Percentiles rank a stretch among this genome's conserved stretches.
Conservation (phyloP, 2,329 filamentous ascomycete species). For the Fusarium verrucosum region DNA sequence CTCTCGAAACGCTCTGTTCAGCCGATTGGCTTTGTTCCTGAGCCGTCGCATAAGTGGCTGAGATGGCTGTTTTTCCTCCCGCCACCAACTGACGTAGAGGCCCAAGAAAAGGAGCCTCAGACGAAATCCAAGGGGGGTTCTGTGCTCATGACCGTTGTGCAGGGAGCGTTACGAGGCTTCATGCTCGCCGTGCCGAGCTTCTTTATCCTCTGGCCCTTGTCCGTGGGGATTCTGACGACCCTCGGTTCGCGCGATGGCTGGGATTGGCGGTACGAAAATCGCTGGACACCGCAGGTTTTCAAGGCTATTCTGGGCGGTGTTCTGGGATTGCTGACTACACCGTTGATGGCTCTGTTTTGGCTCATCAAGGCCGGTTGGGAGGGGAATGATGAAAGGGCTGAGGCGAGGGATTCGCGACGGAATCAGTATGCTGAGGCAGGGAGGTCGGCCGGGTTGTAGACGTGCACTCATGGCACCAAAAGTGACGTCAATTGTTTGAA, state of each 20-base stretch:
- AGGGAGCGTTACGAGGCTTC: conserved; percentile 43
- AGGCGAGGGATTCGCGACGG: conserved; percentile 14
- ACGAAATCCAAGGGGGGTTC: background rate
- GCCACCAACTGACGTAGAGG: background rate
- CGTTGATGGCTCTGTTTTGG: conserved; percentile 61
- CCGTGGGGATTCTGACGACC: conserved; percentile 55
- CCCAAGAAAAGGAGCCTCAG: background rate
- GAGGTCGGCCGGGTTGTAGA: conserved; percentile 4
- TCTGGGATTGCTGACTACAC: conserved; percentile 58
- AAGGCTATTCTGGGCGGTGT: conserved; percentile 60
- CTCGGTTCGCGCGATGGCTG: conserved; percentile 50
- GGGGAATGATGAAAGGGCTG: conserved; percentile 8
- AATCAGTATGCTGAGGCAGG: background rate
- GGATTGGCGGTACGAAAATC: conserved; percentile 56
- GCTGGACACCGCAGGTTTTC: conserved; percentile 60
- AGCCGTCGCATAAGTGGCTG: conserved; percentile 47
- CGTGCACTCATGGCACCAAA: background rate
- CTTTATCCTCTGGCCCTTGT: conserved; percentile 55
- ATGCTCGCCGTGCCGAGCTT: conserved; percentile 50
- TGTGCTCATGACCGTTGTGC: conserved; percentile 38
- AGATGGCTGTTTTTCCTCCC: conserved; percentile 52
- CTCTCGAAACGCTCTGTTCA: conserved; percentile 56
- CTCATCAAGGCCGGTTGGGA: conserved; percentile 60
- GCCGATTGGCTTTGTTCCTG: conserved; percentile 56
- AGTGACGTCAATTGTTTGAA: background rate